These are phyloP conservation scores for Cutaneotrichosporon cavernicola DNA, from an alignment of 1,284 basidiomycete genomes.

Conservation along the genomic window DNA sequence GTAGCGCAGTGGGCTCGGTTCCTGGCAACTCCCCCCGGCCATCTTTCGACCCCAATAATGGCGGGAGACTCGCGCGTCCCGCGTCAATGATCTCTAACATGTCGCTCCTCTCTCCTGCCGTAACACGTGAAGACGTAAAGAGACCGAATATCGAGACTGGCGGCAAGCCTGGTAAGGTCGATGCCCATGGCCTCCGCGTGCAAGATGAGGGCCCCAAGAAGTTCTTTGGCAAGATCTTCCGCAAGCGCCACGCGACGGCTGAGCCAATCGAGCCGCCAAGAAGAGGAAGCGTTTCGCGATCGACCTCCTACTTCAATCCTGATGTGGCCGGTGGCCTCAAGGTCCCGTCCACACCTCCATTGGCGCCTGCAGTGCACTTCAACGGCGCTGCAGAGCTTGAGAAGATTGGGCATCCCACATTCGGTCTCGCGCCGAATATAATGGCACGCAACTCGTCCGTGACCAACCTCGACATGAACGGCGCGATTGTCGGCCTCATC, in stretches of 20 bases:
- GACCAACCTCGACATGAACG: conserved; percentile 31
- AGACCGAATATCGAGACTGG: conserved; percentile 30
- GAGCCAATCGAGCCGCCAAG: conserved; percentile 13
- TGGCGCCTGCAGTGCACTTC: conserved; percentile 13
- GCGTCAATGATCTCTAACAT: conserved; percentile 40
- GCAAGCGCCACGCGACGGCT: conserved; percentile 49
- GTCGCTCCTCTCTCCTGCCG: conserved; percentile 35
- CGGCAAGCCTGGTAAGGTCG: conserved; percentile 27
- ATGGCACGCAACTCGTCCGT: conserved; percentile 30
- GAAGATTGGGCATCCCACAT: conserved; percentile 41
- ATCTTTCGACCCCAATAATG: conserved; percentile 14
- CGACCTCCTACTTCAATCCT: not conserved
- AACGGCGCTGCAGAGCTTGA: not conserved
- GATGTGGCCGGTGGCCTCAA: conserved; percentile 4
- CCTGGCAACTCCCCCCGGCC: conserved; percentile 20
- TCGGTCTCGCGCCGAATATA: conserved; percentile 45
- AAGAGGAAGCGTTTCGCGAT: conserved; percentile 6
- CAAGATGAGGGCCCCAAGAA: conserved; percentile 56
- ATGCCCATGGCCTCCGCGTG: conserved; percentile 5
- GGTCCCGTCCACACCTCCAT: conserved; percentile 14
- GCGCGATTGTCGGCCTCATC: conserved; percentile 38
- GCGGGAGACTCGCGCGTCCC: conserved; percentile 23
- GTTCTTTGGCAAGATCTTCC: conserved; percentile 72
- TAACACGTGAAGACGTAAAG: conserved; percentile 30
- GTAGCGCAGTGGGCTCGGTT: not conserved